Conservation (phyloP, 371 early-diverging fungal species). For the Thermomucor indicae-seudaticae region DNA sequence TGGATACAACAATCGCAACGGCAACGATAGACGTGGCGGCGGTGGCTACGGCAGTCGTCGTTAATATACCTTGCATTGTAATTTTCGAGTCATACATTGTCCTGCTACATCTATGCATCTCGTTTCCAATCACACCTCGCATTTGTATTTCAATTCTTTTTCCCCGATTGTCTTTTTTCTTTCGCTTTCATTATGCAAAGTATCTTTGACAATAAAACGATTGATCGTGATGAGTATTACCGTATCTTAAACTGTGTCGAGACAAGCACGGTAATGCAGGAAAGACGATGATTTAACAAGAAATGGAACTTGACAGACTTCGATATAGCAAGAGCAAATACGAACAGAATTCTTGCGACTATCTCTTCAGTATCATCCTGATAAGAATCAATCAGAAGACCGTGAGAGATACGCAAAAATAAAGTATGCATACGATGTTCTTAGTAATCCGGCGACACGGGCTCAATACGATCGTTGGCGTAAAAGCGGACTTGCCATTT, state of each 20-base stretch:
- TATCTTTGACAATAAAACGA: neutral
- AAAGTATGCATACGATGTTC: slow-evolving; percentile 26
- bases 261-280: neutral
- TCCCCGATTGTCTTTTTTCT: no score
- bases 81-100: no score
- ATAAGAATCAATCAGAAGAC: slow-evolving; percentile 93
- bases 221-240: neutral
- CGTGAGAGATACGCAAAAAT: slow-evolving; percentile 62
- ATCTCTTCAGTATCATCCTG: slow-evolving; percentile 95
- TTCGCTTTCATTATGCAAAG: no score
- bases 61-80: no score
- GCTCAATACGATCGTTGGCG: slow-evolving; percentile 36
- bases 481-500: slow-evolving; percentile 18
- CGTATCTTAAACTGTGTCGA: neutral
- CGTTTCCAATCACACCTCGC: no score
- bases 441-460: slow-evolving; percentile 18
- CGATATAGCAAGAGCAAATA: neutral
- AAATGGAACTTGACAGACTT: neutral
- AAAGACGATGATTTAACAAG: neutral
- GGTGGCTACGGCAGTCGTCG: no score
- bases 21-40: slow-evolving; percentile 11
- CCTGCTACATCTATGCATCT: no score
- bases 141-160: no score
- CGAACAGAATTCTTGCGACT: neutral
- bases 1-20: slow-evolving; percentile 1